These are phyloP conservation scores for Taxawa tesnikishii DNA, from an alignment of 2,329 filamentous ascomycete species.

Conservation along the genomic window DNA sequence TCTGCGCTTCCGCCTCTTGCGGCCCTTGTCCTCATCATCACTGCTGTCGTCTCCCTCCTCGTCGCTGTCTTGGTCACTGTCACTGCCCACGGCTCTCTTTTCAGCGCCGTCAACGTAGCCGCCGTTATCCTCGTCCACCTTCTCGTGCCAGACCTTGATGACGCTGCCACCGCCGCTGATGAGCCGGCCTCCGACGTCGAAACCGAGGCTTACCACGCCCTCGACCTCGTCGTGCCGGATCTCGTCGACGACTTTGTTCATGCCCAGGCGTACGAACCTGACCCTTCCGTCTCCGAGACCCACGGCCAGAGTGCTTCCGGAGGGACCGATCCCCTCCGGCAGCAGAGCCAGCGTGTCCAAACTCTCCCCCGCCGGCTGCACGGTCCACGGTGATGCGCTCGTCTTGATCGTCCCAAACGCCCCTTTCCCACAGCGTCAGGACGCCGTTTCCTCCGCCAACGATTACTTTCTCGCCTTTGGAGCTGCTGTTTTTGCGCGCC, in stretches of 20 bases:
- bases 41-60: slow-evolving; percentile 35
- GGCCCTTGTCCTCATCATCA: slow-evolving; percentile 27
- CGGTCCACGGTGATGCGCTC: slow-evolving; percentile 70
- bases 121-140: slow-evolving; percentile 33
- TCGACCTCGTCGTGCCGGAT: slow-evolving; percentile 76
- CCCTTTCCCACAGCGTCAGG: slow-evolving; percentile 85
- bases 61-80: slow-evolving; percentile 28
- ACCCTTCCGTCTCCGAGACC: slow-evolving; percentile 73
- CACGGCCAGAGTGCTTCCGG: slow-evolving; percentile 62
- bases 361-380: slow-evolving; percentile 52
- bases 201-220: slow-evolving; percentile 67
- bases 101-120: slow-evolving; percentile 27
- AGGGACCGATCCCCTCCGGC: slow-evolving; percentile 54
- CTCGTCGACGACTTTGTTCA: slow-evolving; percentile 57
- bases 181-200: slow-evolving; percentile 76
- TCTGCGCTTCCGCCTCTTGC: slow-evolving; percentile 30
- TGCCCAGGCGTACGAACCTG: slow-evolving; percentile 61
- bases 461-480: slow-evolving; percentile 62
- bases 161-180: slow-evolving; percentile 78
- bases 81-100: slow-evolving; percentile 36
- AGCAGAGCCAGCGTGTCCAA: slow-evolving; percentile 66
- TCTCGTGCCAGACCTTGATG: slow-evolving; percentile 83
- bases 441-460: slow-evolving; percentile 72
- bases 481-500: slow-evolving; percentile 46
- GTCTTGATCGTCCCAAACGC: slow-evolving; percentile 90